These are phyloP conservation scores for Geranium brycei DNA, from an alignment of 345 rosid genomes.

Conservation along the genomic window DNA sequence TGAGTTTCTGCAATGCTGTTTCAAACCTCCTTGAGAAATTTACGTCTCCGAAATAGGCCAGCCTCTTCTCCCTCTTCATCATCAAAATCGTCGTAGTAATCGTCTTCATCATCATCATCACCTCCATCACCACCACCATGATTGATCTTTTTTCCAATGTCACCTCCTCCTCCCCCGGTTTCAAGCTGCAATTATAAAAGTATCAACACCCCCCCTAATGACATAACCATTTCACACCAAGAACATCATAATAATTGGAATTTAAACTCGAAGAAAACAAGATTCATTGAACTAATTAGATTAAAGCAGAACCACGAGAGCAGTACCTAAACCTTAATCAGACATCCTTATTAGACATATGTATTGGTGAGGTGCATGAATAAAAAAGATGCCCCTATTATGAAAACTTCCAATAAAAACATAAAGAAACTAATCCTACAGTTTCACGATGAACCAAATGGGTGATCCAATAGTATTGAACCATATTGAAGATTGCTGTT, in stretches of 20 bases:
- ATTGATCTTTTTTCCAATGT: conserved; percentile 73
- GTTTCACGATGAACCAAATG: too few species aligned
- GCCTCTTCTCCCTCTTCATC: conserved; percentile 91
- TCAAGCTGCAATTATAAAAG: conserved; percentile 49
- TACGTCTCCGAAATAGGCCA: conserved; percentile 75
- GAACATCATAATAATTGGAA: not conserved
- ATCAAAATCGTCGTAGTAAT: conserved; percentile 85
- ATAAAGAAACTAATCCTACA: too few species aligned
- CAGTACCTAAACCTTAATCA: too few species aligned
- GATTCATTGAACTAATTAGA: too few species aligned
- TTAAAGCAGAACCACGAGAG: too few species aligned
- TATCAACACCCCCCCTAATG: conserved; percentile 9
- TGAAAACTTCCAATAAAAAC: too few species aligned
- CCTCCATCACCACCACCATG: conserved; percentile 96
- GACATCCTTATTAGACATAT: too few species aligned
- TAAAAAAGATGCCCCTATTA: too few species aligned
- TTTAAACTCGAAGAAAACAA: not conserved
- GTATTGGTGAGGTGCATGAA: too few species aligned
- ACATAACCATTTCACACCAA: not conserved
- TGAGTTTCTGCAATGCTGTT: not conserved
- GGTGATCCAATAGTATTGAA: too few species aligned
- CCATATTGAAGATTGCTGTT: not conserved
- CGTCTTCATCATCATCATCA: conserved; percentile 90
- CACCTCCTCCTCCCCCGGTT: conserved; percentile 84
- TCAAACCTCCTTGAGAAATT: conserved; percentile 70